phyloP scores from a whole-genome alignment of 371 early-diverging fungal species.

The Mortierella sp. region DNA sequence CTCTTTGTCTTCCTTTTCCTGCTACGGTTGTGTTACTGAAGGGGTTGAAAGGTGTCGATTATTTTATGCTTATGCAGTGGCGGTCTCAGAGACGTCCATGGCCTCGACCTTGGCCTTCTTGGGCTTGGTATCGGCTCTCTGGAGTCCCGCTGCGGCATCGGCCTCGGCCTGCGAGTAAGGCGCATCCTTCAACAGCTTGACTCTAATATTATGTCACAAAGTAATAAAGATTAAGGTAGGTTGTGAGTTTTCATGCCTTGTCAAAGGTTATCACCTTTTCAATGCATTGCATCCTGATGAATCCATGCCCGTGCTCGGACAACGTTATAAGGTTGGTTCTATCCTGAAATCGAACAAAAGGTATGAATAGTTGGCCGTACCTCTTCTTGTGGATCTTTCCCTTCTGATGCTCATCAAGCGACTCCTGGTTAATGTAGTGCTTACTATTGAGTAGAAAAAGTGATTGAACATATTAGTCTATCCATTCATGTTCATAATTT shows the following conservation, averaged over 20 bases:
- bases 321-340: not conserved
- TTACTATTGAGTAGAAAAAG: conserved; percentile 27
- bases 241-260: not conserved
- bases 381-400: conserved; percentile 81
- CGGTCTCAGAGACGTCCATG: conserved; percentile 32
- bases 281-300: not conserved
- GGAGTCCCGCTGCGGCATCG: conserved; percentile 82
- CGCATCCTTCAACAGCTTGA: conserved; percentile 77
- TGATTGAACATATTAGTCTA: not conserved
- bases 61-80: conserved; percentile 13
- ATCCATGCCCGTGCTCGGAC: not conserved
- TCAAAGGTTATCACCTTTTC: not conserved
- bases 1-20: not conserved
- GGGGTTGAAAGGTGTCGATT: not conserved
- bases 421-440: conserved; percentile 59
- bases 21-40: too few species aligned
- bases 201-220: conserved; percentile 40
- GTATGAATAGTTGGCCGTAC: conserved; percentile 29
- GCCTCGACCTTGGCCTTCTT: conserved; percentile 55
- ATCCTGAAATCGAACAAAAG: not conserved
- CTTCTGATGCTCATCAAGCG: conserved; percentile 70
- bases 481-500: not conserved
- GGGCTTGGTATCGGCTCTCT: conserved; percentile 52
- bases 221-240: not conserved
- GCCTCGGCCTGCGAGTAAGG: conserved; percentile 88